Evolutionary conservation across 1,284 basidiomycete genomes (phyloP).

Genomic region (Puccinia novopanici): DNA sequence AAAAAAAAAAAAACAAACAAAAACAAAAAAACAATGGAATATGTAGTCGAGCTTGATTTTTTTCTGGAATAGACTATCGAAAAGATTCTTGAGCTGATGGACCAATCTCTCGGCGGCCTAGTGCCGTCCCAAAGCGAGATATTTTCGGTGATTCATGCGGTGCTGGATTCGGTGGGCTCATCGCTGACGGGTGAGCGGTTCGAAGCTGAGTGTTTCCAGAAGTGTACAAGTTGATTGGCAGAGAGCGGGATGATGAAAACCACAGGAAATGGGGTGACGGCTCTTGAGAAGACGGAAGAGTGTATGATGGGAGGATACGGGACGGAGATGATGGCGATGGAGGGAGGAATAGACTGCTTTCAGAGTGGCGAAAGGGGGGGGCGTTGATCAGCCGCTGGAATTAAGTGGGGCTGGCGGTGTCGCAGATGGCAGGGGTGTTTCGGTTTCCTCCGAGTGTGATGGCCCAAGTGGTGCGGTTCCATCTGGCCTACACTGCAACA

Average conservation of each 20-base stretch:
- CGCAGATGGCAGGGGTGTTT: slow-evolving; percentile 1
- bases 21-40: too few relatives aligned
- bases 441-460: not conserved
- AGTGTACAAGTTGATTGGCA: not conserved
- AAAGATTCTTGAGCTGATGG: not conserved
- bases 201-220: too few relatives aligned
- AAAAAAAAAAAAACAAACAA: too few relatives aligned
- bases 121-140: not conserved
- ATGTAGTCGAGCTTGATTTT: too few relatives aligned
- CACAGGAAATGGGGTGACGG: slow-evolving; percentile 15
- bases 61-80: not conserved
- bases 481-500: not conserved
- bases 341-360: not conserved
- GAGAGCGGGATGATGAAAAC: not conserved
- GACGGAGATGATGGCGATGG: too few relatives aligned
- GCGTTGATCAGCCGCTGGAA: not conserved
- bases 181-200: not conserved
- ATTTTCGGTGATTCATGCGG: not conserved
- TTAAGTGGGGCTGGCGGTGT: too few relatives aligned
- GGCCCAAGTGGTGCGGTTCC: not conserved
- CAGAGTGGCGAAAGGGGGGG: not conserved
- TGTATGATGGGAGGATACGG: not conserved
- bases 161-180: not conserved
- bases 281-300: not conserved
- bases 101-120: not conserved